Conservation (phyloP, 345 rosid genomes). For the Syzygium aqueum region DNA sequence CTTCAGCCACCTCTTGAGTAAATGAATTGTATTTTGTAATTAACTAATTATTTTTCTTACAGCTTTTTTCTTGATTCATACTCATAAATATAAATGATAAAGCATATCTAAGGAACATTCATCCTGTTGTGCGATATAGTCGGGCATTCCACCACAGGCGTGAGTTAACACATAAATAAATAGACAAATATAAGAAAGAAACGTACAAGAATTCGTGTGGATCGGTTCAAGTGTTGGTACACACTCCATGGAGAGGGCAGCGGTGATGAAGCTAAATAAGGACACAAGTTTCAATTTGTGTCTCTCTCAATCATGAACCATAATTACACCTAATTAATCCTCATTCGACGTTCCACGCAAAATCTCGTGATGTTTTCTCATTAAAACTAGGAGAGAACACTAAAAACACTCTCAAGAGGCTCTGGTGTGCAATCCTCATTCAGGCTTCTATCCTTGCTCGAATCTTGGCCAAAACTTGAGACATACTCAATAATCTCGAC, state of each 20-base stretch:
- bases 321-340: not conserved
- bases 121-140: not conserved
- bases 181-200: not conserved
- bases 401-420: too few relatives aligned
- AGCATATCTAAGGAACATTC: not conserved
- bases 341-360: too few relatives aligned
- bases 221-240: too few relatives aligned
- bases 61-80: not conserved
- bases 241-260: rapidly evolving
- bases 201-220: not conserved
- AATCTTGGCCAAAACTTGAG: too few relatives aligned
- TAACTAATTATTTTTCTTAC: too few relatives aligned
- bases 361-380: too few relatives aligned
- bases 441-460: too few relatives aligned
- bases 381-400: too few relatives aligned
- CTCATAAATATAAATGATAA: not conserved
- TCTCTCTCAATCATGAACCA: not conserved
- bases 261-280: not conserved
- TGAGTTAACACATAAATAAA: not conserved
- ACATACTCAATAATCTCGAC: too few relatives aligned
- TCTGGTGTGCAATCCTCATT: too few relatives aligned
- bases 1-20: not conserved
- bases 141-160: rapidly evolving
- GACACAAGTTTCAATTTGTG: not conserved
- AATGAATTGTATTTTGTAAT: not conserved